Percentiles rank a stretch among this genome's conserved stretches.
Conservation (phyloP, 106 monocot genomes). For the Chionographis japonica region DNA sequence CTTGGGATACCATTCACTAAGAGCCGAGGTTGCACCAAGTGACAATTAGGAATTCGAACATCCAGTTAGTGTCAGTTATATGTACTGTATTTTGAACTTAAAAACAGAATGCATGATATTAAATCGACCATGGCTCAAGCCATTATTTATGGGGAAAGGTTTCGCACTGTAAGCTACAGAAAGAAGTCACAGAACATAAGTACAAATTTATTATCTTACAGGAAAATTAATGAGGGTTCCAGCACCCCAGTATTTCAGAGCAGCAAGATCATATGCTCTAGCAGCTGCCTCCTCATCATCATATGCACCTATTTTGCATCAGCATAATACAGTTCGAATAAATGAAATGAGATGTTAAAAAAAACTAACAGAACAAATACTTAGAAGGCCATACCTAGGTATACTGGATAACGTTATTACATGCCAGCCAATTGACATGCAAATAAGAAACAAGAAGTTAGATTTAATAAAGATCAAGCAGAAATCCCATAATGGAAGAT, state of each 20-base stretch:
- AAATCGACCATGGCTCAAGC: too few species aligned
- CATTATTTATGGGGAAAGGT: too few species aligned
- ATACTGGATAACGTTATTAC: slow-evolving; percentile 45
- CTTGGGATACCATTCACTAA: too few species aligned
- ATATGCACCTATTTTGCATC: slow-evolving; percentile 72
- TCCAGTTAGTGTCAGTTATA: too few species aligned
- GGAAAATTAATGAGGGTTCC: slow-evolving; percentile 99
- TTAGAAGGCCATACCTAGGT: slow-evolving; percentile 56
- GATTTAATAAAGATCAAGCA: slow-evolving; percentile 1
- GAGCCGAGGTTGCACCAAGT: too few species aligned
- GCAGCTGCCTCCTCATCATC: slow-evolving; percentile 99
- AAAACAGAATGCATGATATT: too few species aligned
- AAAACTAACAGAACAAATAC: neutral
- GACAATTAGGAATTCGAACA: too few species aligned
- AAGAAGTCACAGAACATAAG: too few species aligned
- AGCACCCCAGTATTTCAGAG: slow-evolving; percentile 96
- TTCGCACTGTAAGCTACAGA: too few species aligned
- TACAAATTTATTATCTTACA: slow-evolving; percentile 38
- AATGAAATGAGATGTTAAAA: neutral
- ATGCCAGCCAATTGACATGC: slow-evolving; percentile 28
- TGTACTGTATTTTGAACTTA: too few species aligned
- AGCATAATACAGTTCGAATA: slow-evolving; percentile 10
- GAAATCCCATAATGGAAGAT: neutral
- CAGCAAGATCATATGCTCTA: slow-evolving; percentile 99
- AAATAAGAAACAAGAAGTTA: slow-evolving; percentile 26